A percentile compares a stretch with the other conserved stretches of the same genome.
phyloP scores from a whole-genome alignment of 768 basidiomycete genomes.

The Rubroboletus pulcherrimus region DNA sequence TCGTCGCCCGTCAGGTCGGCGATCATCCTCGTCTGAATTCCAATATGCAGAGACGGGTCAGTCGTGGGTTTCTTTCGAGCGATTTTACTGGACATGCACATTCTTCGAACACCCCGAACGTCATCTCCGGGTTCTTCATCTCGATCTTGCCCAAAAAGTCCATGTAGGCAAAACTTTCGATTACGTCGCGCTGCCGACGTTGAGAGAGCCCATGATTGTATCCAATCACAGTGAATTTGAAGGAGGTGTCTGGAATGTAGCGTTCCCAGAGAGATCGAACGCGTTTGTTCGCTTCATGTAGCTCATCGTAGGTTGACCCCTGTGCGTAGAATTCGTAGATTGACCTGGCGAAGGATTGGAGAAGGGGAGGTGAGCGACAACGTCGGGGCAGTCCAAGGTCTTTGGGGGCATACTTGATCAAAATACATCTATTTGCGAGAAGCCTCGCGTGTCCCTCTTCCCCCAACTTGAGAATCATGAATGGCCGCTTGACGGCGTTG shows the following conservation, averaged over 20 bases:
- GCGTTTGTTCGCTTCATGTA: constrained; percentile 55
- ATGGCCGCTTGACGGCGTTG: constrained; percentile 51
- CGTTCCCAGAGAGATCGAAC: constrained; percentile 50
- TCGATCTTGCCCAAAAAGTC: constrained; percentile 75
- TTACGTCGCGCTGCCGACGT: constrained; percentile 56
- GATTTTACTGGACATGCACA: constrained; percentile 46
- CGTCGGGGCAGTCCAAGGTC: not conserved
- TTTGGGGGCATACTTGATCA: constrained; percentile 63
- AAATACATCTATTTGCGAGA: constrained; percentile 74
- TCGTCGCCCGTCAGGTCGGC: constrained; percentile 45
- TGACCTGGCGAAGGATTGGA: constrained; percentile 42
- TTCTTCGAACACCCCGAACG: constrained; percentile 79
- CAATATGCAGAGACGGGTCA: not conserved
- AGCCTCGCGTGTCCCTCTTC: constrained; percentile 67
- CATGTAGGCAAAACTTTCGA: constrained; percentile 86
- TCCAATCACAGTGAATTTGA: constrained; percentile 74
- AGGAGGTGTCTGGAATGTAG: constrained; percentile 65
- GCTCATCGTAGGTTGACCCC: constrained; percentile 61
- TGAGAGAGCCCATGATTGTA: constrained; percentile 75
- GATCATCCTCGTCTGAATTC: constrained; percentile 45
- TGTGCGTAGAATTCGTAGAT: constrained; percentile 76
- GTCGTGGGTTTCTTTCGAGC: not conserved
- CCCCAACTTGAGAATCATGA: constrained; percentile 67
- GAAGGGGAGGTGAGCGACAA: not conserved
- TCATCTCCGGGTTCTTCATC: constrained; percentile 74